Evolutionary conservation across 768 basidiomycete genomes (phyloP), one percentile per base, ranked within the genome.

Genomic region (Boletus pseudopeckii): DNA sequence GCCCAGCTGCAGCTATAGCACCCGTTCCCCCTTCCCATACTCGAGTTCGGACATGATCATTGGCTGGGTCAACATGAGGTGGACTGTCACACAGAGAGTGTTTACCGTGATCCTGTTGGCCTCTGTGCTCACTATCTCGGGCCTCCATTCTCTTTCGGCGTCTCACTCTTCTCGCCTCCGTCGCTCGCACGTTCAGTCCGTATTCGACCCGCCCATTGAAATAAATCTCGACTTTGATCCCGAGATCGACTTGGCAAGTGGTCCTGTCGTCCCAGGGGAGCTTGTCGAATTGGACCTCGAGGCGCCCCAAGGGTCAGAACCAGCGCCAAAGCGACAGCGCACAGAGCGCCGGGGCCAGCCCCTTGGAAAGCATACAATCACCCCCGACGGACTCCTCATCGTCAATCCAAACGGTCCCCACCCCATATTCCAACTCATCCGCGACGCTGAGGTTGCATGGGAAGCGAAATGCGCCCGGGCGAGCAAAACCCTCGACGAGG

Each of bases 351-450:
- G 13, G 10, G 1, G 7, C 20, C 9, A 7, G 15, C 40, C 32
- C 2, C 54, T 62, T 4, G 62, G 45, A 7, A 18, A 37, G 7
- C 73, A 75, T 45, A 54, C 48, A 1, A 53, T 61, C 28, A 54
- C 63, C 2, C n/a, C 54, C 1, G 65, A 70, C 26, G 74, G 74
- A 1, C 52, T 72, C 22, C 61, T 75, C 9, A 42, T 67, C 20
- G 71, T 73, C 55, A 71, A 75, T 43, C 67, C 66, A 0, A 42
- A 66, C 5, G 74, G 71, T 0, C 58, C 67, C 1, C 77, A 80
- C 56, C 79, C 78, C 1, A 74, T 80, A n/a, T 71, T 71, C 45
- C 72, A 74, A 39, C 64, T 80, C 24, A 74, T 78, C 15, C 56
- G 54, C 28, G 56, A 67, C 14, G 75, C 76, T 0, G 69, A 75